Conservation (phyloP, 768 basidiomycete genomes). For the Phaeotremella fagi region DNA sequence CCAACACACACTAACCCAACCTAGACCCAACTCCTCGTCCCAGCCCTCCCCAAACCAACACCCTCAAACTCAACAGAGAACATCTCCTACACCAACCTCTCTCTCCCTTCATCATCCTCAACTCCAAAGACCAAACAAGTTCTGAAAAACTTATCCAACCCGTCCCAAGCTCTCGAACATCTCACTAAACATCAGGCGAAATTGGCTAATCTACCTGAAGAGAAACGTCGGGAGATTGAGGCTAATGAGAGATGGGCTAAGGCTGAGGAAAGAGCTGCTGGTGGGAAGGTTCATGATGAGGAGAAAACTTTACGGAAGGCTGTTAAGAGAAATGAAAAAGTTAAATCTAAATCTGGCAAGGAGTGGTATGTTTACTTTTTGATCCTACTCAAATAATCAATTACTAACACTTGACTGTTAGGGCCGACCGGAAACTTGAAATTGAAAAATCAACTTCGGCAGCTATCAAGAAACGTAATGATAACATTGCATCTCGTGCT, state of each 20-base stretch:
- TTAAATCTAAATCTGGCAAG: constrained; percentile 78
- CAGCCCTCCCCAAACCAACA: constrained; percentile 24
- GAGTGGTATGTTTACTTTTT: constrained; percentile 61
- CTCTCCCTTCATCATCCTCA: constrained; percentile 52
- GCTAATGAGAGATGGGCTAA: constrained; percentile 87
- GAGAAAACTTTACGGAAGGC: constrained; percentile 86
- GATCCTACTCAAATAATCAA: neutral
- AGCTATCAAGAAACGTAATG: constrained; percentile 80
- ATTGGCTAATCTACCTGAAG: constrained; percentile 69
- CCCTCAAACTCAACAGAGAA: constrained; percentile 50
- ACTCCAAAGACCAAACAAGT: constrained; percentile 51
- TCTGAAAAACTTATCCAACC: constrained; percentile 71
- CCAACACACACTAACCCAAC: neutral
- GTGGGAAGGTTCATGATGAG: constrained; percentile 86
- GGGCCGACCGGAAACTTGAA: constrained; percentile 83
- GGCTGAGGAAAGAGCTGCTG: constrained; percentile 78
- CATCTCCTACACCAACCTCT: constrained; percentile 64
- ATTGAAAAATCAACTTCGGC: constrained; percentile 69
- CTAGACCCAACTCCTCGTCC: constrained; percentile 44
- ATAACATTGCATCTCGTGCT: constrained; percentile 81
- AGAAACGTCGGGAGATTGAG: constrained; percentile 71
- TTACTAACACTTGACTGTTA: constrained; percentile 42
- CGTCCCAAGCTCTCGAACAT: constrained; percentile 76
- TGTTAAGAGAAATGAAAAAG: constrained; percentile 80
- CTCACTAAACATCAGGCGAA: constrained; percentile 72